phyloP scores from a whole-genome alignment of 768 basidiomycete genomes.

The Gelatoporia subvermispora region DNA sequence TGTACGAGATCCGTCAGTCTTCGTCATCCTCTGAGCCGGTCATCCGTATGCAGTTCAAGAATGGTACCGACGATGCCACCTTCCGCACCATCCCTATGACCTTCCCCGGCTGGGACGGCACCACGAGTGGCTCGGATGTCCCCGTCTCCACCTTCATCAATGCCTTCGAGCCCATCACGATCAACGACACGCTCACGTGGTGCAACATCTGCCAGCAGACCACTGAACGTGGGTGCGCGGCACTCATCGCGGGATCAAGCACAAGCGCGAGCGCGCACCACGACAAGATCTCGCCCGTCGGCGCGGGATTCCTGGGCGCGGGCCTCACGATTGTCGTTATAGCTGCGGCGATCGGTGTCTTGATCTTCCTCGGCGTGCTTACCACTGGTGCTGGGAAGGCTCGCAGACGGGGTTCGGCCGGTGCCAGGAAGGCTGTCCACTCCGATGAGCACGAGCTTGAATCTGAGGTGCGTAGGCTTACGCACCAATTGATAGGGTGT shows the following conservation, averaged over 20 bases:
- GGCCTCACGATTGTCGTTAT: conserved; percentile 27
- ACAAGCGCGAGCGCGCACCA: conserved; percentile 23
- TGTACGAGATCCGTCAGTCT: conserved; percentile 54
- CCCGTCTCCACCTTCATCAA: conserved; percentile 48
- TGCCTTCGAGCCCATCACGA: conserved; percentile 38
- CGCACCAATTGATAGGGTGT: too few relatives aligned
- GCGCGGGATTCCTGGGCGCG: conserved; percentile 67
- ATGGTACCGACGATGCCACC: conserved; percentile 45
- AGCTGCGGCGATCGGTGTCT: conserved; percentile 5
- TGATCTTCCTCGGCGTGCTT: conserved; percentile 11
- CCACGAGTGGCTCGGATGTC: conserved; percentile 37
- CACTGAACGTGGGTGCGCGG: conserved; percentile 51
- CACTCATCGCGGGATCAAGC: conserved; percentile 30
- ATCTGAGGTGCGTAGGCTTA: too few relatives aligned
- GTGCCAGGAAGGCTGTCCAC: background rate
- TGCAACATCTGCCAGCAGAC: conserved; percentile 55
- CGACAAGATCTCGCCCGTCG: conserved; percentile 44
- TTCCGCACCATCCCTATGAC: conserved; percentile 41
- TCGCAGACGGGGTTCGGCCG: background rate
- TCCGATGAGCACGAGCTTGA: too few relatives aligned
- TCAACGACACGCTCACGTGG: conserved; percentile 54
- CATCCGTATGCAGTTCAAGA: conserved; percentile 66
- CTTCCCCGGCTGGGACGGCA: conserved; percentile 33
- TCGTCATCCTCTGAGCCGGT: conserved; percentile 41
- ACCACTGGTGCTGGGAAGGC: background rate